A percentile compares a stretch with the other conserved stretches of the same genome.
Evolutionary conservation across 2,329 filamentous ascomycete genomes (phyloP).

Genomic region (Paecilomyces sp.): DNA sequence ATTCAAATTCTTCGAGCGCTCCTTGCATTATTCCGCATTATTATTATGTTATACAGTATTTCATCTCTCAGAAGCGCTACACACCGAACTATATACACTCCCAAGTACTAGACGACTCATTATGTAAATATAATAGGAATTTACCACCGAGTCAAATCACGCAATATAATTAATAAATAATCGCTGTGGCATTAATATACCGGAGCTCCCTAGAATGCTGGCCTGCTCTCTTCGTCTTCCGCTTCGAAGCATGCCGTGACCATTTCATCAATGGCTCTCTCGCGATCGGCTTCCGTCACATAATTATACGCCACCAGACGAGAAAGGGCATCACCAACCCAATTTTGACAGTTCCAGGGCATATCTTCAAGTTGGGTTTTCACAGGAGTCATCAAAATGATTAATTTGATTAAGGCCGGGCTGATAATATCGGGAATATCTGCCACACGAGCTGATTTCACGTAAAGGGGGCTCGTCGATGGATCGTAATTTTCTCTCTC

Average conservation of each 20-base stretch:
- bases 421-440: conserved; percentile 6
- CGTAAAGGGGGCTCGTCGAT: conserved; percentile 7
- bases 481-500: conserved; percentile 1
- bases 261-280: conserved; percentile 17
- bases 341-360: conserved; percentile 28
- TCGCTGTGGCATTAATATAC: background rate
- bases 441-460: conserved; percentile 11
- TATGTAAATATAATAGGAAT: no score
- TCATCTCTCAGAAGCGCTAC: no score
- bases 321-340: conserved; percentile 21
- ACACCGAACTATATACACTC: no score
- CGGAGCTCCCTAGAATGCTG: background rate
- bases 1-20: no score
- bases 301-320: conserved; percentile 14
- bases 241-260: conserved; percentile 20
- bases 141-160: no score
- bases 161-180: background rate
- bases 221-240: conserved; percentile 13
- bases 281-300: conserved; percentile 11
- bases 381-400: conserved; percentile 14
- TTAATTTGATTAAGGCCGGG: conserved; percentile 10
- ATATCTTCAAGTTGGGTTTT: conserved; percentile 14
- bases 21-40: no score
- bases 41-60: no score
- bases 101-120: no score